Percentiles rank a stretch among this genome's conserved stretches.
These are phyloP conservation scores for Trichophaea hybrida DNA, from an alignment of 2,329 filamentous ascomycete genomes.

Conservation along the genomic window DNA sequence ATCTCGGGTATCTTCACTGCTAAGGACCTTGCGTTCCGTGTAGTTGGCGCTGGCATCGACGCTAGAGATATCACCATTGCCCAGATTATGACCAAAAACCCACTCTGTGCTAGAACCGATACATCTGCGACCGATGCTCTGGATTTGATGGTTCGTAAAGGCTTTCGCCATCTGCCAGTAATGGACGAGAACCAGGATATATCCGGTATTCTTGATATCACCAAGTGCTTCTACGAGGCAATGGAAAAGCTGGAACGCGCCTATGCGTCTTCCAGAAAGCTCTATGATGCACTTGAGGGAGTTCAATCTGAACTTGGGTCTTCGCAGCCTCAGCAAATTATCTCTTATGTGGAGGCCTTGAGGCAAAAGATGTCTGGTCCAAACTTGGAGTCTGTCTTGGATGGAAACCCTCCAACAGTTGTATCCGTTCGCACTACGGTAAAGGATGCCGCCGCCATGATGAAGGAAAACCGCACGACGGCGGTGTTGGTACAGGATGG, in stretches of 20 bases:
- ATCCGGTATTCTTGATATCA: constrained; percentile 93
- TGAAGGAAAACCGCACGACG: constrained; percentile 99
- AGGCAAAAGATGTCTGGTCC: constrained; percentile 95
- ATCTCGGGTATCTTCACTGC: constrained; percentile 98
- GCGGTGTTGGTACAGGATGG: constrained; percentile 93
- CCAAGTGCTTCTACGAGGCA: constrained; percentile 98
- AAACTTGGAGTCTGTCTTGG: constrained; percentile 85
- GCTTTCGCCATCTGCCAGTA: constrained; percentile 90
- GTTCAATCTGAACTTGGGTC: constrained; percentile 93
- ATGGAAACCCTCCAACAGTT: constrained; percentile 79
- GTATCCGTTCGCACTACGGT: constrained; percentile 93
- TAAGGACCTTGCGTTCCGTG: constrained; percentile 93
- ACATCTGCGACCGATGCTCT: constrained; percentile 95
- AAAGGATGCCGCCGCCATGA: constrained; percentile 82
- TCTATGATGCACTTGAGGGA: constrained; percentile 94
- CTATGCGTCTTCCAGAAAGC: constrained; percentile 92
- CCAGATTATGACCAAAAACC: constrained; percentile 99
- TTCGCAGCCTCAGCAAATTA: constrained; percentile 94
- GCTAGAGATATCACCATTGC: constrained; percentile 82
- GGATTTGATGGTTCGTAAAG: constrained; percentile 95
- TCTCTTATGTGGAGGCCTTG: constrained; percentile 94
- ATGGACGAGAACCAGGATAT: constrained; percentile 99
- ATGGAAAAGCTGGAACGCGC: constrained; percentile 99
- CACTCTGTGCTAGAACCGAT: constrained; percentile 88
- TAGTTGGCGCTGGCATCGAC: constrained; percentile 82